These are phyloP conservation scores for Biscutella laevigata DNA, from an alignment of 441 rosid genomes.

Conservation along the genomic window DNA sequence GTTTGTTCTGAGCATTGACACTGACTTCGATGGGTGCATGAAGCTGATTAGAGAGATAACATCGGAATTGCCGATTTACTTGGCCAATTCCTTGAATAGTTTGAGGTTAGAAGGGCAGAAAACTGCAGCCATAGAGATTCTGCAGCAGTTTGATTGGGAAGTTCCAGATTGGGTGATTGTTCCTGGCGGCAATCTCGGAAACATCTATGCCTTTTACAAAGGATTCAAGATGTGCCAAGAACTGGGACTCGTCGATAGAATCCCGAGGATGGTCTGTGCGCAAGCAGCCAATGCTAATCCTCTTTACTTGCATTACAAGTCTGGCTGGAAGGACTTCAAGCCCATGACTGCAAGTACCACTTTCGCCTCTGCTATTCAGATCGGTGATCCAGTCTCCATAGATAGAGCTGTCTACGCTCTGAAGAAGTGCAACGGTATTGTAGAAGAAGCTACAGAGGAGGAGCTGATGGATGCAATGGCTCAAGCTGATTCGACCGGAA, in stretches of 20 bases:
- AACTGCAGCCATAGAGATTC: constrained; percentile 59
- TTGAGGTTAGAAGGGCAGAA: constrained; percentile 64
- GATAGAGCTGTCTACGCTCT: constrained; percentile 62
- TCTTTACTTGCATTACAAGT: constrained; percentile 50
- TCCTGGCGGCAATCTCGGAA: constrained; percentile 63
- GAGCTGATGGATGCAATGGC: constrained; percentile 74
- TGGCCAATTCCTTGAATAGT: constrained; percentile 60
- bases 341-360: constrained; percentile 40
- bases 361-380: constrained; percentile 51
- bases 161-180: constrained; percentile 72
- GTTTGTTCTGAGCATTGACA: constrained; percentile 57
- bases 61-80: constrained; percentile 49
- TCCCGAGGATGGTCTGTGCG: constrained; percentile 61
- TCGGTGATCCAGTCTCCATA: constrained; percentile 49
- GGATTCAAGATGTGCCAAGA: constrained; percentile 69
- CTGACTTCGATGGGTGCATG: constrained; percentile 70
- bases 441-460: constrained; percentile 65
- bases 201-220: constrained; percentile 66
- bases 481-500: constrained; percentile 60
- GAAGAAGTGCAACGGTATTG: constrained; percentile 48
- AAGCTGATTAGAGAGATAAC: constrained; percentile 59
- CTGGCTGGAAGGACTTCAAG: constrained; percentile 45
- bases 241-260: constrained; percentile 47
- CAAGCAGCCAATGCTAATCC: constrained; percentile 73
- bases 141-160: constrained; percentile 68